Percentiles rank a stretch among this genome's conserved stretches.
Evolutionary conservation across 345 rosid species (phyloP).

Genomic region (Passiflora organensis): DNA sequence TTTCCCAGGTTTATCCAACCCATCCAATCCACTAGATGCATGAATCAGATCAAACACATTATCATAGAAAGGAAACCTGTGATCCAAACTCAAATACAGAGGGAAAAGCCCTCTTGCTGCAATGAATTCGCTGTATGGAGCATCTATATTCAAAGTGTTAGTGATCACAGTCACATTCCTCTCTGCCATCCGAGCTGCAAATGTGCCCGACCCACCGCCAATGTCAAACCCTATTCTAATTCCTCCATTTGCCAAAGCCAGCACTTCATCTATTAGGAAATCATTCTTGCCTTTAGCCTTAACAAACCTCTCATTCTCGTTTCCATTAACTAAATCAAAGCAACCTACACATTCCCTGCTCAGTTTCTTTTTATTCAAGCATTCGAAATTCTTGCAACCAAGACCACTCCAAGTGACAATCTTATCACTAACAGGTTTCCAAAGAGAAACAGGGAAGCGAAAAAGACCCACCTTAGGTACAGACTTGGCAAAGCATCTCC

Average conservation of each 20-base stretch:
- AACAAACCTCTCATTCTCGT: conserved; percentile 61
- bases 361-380: conserved; percentile 74
- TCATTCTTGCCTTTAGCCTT: conserved; percentile 73
- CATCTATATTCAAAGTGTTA: conserved; percentile 61
- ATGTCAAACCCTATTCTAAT: conserved; percentile 78
- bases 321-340: conserved; percentile 50
- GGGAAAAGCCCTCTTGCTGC: conserved; percentile 91
- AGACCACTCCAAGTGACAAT: conserved; percentile 83
- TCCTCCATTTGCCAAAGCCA: conserved; percentile 62
- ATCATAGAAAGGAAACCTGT: conserved; percentile 84
- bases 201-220: conserved; percentile 84
- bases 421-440: conserved; percentile 80
- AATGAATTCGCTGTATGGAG: conserved; percentile 72
- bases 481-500: conserved; percentile 74
- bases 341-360: conserved; percentile 75
- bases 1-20: conserved; percentile 59
- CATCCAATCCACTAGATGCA: conserved; percentile 64
- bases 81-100: conserved; percentile 76
- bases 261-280: conserved; percentile 72
- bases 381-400: conserved; percentile 73
- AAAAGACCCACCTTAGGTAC: conserved; percentile 59
- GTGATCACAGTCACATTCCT: conserved; percentile 76
- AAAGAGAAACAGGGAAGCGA: conserved; percentile 54
- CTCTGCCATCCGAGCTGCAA: conserved; percentile 94
- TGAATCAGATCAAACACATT: conserved; percentile 77